phyloP scores from a whole-genome alignment of 441 rosid genomes.

The Geranium incanum region DNA sequence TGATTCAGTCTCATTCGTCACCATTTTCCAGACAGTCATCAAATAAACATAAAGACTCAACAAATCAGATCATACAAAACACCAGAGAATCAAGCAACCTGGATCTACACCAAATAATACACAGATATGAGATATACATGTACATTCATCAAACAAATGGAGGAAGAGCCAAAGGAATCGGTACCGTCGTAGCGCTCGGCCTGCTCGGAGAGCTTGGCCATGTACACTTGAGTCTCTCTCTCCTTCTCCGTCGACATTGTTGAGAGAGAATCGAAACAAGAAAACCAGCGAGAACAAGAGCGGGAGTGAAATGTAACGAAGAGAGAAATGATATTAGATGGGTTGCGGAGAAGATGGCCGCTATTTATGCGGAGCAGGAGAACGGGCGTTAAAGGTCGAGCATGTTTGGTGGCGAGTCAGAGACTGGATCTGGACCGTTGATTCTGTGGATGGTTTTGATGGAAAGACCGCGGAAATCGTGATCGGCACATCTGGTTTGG shows the following conservation, averaged over 20 bases:
- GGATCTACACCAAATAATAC: not conserved
- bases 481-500: slow-evolving; percentile 4
- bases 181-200: slow-evolving; percentile 96
- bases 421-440: slow-evolving; percentile 50
- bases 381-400: slow-evolving; percentile 17
- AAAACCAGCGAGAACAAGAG: no score
- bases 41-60: not conserved
- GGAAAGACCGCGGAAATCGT: slow-evolving; percentile 31
- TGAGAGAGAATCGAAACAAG: slow-evolving; percentile 9
- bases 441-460: slow-evolving; percentile 23
- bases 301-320: not conserved
- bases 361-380: slow-evolving; percentile 1
- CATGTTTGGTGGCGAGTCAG: slow-evolving; percentile 27
- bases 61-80: slow-evolving; percentile 1
- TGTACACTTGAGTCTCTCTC: slow-evolving; percentile 72
- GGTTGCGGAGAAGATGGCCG: slow-evolving; percentile 1
- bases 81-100: not conserved
- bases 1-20: not conserved
- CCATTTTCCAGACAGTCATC: not conserved
- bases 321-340: not conserved
- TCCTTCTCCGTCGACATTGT: slow-evolving; percentile 73
- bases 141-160: not conserved
- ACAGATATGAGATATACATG: no score
- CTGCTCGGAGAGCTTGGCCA: slow-evolving; percentile 94
- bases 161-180: not conserved